Base-by-base conservation (phyloP, 306 rosid genomes). In the Dryas alaskensis region DNA sequence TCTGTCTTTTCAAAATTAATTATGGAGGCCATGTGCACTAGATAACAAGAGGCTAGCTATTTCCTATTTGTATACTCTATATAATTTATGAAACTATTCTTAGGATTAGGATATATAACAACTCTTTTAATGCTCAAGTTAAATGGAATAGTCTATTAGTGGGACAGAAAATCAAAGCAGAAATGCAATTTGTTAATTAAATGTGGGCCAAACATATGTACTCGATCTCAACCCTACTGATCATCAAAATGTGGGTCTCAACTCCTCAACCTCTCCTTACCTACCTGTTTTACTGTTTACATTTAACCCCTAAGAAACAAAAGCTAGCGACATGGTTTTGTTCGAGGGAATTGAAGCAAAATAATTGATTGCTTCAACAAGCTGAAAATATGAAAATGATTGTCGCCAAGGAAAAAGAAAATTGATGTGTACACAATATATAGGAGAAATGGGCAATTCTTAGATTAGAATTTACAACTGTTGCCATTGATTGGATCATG, bases 191-290 rank as follows among this genome's bases (percentile, higher is more conserved):
- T 57, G 75, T 45, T 45, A 71, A 71, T 11, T 52, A 54, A 54
- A 45, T 19, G 52, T 54, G 74, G 52, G 19, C 49, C 49, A 69
- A 16, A 40, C 16, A 48, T 40, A 3, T 43, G 25, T 4, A 10
- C 42, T 70, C 37, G 0, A n/a, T 16, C 43, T 22, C 47, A 78
- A 46, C 74, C 40, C 66, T 65, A 62, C 70, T 8, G 3, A 40
- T 31, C 37, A 31, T 31, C 13, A 69, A 27, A 19, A 47, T 19
- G 71, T 55, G 68, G 72, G 75, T 46, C 76, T 44, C 54, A 49
- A 50, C 52, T 69, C 58, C 58, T 69, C 77, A 69, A 46, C 85
- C 66, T 63, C 60, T 25, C 47, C n/a, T 75, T n/a, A 77, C 79
- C 69, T 7, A n/a, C n/a, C 4, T 17, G 39, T 22, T 22, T 22